These are phyloP conservation scores for Nicotiana rustica DNA, from an alignment of 305 asterid genomes.

Conservation along the genomic window DNA sequence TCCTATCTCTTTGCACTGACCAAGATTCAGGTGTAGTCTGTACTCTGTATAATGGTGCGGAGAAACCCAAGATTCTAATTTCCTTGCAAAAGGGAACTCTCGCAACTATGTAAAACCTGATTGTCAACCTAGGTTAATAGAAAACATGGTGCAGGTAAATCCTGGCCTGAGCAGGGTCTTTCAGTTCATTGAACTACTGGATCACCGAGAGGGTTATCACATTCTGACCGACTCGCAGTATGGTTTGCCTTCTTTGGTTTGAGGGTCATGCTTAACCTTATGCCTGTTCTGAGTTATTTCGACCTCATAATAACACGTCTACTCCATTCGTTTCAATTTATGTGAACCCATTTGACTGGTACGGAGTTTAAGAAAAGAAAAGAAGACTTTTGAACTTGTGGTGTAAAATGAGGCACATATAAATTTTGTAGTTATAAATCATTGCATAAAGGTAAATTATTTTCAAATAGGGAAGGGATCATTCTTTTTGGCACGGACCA, in stretches of 20 bases:
- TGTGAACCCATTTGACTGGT: too few relatives aligned
- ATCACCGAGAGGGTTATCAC: not conserved
- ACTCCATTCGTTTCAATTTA: too few relatives aligned
- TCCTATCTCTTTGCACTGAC: not conserved
- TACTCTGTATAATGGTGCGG: not conserved
- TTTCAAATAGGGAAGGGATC: too few relatives aligned
- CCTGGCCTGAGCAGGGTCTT: not conserved
- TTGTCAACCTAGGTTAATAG: slow-evolving; percentile 3
- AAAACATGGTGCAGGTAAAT: not conserved
- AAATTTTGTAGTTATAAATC: too few relatives aligned
- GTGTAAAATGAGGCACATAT: too few relatives aligned
- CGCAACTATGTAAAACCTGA: not conserved
- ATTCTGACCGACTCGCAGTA: not conserved
- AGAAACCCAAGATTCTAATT: slow-evolving; percentile 1
- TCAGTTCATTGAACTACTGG: slow-evolving; percentile 9
- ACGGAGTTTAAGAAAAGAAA: too few relatives aligned
- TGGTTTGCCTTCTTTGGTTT: slow-evolving; percentile 16
- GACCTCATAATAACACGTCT: not conserved
- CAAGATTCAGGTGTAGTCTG: slow-evolving; percentile 15
- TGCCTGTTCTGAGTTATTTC: slow-evolving; percentile 28
- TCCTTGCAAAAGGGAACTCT: not conserved
- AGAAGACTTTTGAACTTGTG: too few relatives aligned
- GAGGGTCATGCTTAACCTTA: slow-evolving; percentile 20
- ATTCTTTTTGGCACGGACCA: too few relatives aligned
- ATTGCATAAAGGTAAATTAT: too few relatives aligned